Evolutionary conservation across 2,329 filamentous ascomycete species (phyloP).

Genomic region (Lanzia echinophila): DNA sequence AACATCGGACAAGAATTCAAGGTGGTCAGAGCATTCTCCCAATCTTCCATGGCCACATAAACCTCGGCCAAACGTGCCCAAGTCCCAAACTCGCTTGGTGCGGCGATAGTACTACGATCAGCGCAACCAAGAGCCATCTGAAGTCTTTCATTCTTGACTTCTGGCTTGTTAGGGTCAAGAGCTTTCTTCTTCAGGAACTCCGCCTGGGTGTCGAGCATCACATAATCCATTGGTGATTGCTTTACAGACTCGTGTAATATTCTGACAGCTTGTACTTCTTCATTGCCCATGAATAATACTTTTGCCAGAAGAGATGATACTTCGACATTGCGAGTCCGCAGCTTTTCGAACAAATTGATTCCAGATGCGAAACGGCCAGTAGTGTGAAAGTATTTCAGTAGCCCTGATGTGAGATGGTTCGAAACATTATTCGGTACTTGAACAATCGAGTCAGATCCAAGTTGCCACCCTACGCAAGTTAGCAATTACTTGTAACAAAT

Average conservation of each 20-base stretch:
- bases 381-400: slow-evolving; percentile 90
- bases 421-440: slow-evolving; percentile 96
- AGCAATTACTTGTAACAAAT: slow-evolving; percentile 7
- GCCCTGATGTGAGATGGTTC: slow-evolving; percentile 89
- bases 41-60: slow-evolving; percentile 89
- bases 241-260: slow-evolving; percentile 82
- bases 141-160: slow-evolving; percentile 58
- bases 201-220: slow-evolving; percentile 89
- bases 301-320: slow-evolving; percentile 88
- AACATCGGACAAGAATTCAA: slow-evolving; percentile 99
- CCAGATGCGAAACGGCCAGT: slow-evolving; percentile 91
- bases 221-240: slow-evolving; percentile 94
- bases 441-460: slow-evolving; percentile 93
- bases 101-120: slow-evolving; percentile 88
- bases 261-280: slow-evolving; percentile 92
- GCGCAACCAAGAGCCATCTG: slow-evolving; percentile 88
- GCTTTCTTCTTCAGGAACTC: slow-evolving; percentile 87
- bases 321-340: slow-evolving; percentile 83
- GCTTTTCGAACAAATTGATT: slow-evolving; percentile 96
- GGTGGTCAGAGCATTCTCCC: slow-evolving; percentile 91
- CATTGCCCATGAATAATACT: slow-evolving; percentile 88
- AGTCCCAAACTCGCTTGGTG: slow-evolving; percentile 93
- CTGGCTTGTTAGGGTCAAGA: slow-evolving; percentile 43
- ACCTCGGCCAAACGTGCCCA: slow-evolving; percentile 93
- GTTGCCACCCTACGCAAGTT: slow-evolving; percentile 66